Evolutionary conservation across 2,329 filamentous ascomycete genomes (phyloP), one percentile per base, ranked within the genome.

Genomic region (Ilyonectria mors-panacis): DNA sequence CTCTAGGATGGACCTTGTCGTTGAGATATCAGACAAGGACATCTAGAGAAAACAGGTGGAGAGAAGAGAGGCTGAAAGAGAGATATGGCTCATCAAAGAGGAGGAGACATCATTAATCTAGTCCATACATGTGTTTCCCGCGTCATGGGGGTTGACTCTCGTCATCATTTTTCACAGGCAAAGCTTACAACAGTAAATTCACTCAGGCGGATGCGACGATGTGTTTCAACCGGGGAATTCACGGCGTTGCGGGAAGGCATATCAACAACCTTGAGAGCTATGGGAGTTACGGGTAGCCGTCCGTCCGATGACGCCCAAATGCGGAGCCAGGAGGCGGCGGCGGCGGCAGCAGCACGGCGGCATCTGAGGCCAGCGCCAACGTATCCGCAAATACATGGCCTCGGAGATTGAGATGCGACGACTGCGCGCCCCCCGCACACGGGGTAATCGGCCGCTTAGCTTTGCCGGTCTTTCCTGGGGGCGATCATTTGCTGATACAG

Each of bases 361-460:
- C 62, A 33, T 19, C 26, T 51, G 30, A 33, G 39, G 15, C 39
- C 15, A 42, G 39, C 39, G 15, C 39, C 39, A 42, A n/a, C 39
- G 15, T 42, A 42, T 42, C 39, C 39, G 39, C 3, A 12, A 17
- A 42, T 17, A 42, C 37, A n/a, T 6, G 37, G 19, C 39, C 55
- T 55, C 62, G 62, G 62, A 65, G 62, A 75, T 75, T 66, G 68
- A 71, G 63, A 57, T 75, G 70, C 71, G 66, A 56, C 39, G 39
- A 44, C 70, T 21, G n/a, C 17, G 47, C 28, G 17, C n/a, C 33
- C 21, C 28, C 53, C 63, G 65, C 68, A 66, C 39, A 42, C 39
- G 39, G 39, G 39, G 72, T 69, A 70, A 74, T 57, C 57, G 45
- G 55, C 53, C 48, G 68, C 63, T 51, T 51, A 54, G 61, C 45